Base-by-base conservation (phyloP, 2,329 filamentous ascomycete species). In the Sodiomyces alkalinus region DNA sequence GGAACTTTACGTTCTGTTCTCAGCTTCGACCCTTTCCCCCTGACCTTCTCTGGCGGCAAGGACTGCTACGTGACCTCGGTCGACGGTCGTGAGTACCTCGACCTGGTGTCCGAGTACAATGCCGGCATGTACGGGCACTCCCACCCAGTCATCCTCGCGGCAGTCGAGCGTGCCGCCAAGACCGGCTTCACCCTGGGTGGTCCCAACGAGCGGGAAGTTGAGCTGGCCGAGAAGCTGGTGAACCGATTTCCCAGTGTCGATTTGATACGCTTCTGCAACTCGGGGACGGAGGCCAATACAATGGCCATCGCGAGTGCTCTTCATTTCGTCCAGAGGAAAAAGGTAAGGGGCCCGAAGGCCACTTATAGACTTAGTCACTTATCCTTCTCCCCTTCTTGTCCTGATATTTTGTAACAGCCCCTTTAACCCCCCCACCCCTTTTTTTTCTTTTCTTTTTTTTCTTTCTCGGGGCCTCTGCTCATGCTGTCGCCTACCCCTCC, bases 101-200 rank as follows among this genome's bases (percentile, higher is more conserved):
- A 80, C 39, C 55, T 80, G 6, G 53, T 74, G 1, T 64, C 65
- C 19, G 74, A 80, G 45, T 69, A 69, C 40, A 70, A 68, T 1
- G 75, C 75, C 2, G 72, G 68, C 2, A 55, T 80, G 9, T 78
- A 68, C 41, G 75, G 75, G 0, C 74, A 80, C 48, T 74, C 67
- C 1, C 58, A 77, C 29, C 61, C 65, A 0, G 39, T 52, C 3
- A 66, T 80, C 30, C 44, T 56, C 3, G 39, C 49, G 0, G 58
- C 71, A 1, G 51, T 79, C 15, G 33, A 46, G 8, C 38, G 52
- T 5, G 54, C 61, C 2, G 41, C 71, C 3, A 41, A 55, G 3
- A 45, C 49, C 5, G 71, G 73, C 4, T 46, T 73, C 37, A 71
- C 60, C 33, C 54, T 71, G 11, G 68, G 74, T 5, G 62, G 55